A percentile compares a stretch with the other conserved stretches of the same genome.
These are phyloP conservation scores for Chaetomium cochliodes DNA, from an alignment of 495 filamentous ascomycete species.

Conservation along the genomic window DNA sequence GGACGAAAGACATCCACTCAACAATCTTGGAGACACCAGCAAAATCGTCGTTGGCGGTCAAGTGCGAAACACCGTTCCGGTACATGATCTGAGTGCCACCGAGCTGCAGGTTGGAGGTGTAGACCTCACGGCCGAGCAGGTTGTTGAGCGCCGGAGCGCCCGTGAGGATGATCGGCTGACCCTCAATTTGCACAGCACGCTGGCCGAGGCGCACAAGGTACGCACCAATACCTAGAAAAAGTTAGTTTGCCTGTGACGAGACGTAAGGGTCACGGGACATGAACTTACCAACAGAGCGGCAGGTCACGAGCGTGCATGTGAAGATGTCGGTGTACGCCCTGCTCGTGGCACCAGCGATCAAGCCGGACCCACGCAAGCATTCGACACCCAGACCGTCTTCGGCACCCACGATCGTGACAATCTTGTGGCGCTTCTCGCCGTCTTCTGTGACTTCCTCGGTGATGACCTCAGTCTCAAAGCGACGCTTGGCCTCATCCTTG, in stretches of 20 bases:
- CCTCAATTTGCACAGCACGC: constrained; percentile 97
- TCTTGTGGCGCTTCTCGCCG: constrained; percentile 89
- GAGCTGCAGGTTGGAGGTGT: constrained; percentile 97
- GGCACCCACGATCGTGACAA: constrained; percentile 88
- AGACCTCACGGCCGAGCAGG: constrained; percentile 94
- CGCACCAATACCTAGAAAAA: constrained; percentile 75
- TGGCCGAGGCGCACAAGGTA: constrained; percentile 97
- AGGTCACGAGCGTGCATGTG: constrained; percentile 96
- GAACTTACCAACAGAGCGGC: constrained; percentile 80
- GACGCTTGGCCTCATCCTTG: constrained; percentile 78
- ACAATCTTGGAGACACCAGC: constrained; percentile 97
- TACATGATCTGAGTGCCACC: constrained; percentile 99
- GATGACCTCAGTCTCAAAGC: constrained; percentile 87
- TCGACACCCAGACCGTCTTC: constrained; percentile 97
- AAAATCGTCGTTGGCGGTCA: constrained; percentile 97
- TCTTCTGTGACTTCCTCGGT: constrained; percentile 82
- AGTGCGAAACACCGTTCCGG: constrained; percentile 98
- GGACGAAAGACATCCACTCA: constrained; percentile 94
- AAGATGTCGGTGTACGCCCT: constrained; percentile 98
- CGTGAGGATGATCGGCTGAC: constrained; percentile 97
- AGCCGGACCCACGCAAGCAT: constrained; percentile 92
- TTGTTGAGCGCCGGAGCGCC: constrained; percentile 98
- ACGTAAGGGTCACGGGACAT: neutral
- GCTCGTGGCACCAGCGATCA: constrained; percentile 97
- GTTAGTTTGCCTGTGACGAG: constrained; percentile 29